These are phyloP conservation scores for Hypocreales sp. DNA, from an alignment of 2,329 filamentous ascomycete species.

Conservation along the genomic window DNA sequence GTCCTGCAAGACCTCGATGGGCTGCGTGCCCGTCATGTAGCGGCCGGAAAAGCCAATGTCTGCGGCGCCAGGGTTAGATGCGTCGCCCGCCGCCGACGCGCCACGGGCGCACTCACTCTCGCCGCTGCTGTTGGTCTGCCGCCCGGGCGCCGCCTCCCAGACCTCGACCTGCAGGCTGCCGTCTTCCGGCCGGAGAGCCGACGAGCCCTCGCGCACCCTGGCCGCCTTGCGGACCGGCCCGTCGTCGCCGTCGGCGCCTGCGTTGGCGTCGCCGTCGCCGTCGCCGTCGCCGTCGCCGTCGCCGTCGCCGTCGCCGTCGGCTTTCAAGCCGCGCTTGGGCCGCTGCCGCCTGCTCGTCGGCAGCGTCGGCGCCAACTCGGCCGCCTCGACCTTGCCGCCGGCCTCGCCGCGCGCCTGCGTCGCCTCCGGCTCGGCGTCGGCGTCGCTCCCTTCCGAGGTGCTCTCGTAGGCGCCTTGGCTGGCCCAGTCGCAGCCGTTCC, in stretches of 20 bases:
- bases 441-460: neutral
- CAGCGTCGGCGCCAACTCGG: neutral
- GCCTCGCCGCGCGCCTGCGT: neutral
- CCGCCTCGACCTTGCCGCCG: neutral
- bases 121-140: conserved; percentile 13
- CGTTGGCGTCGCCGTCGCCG: too few species aligned
- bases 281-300: too few species aligned
- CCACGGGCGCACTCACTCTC: conserved; percentile 17
- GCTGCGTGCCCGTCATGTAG: conserved; percentile 20
- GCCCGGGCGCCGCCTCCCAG: conserved; percentile 30
- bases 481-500: conserved; percentile 4
- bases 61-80: conserved; percentile 6
- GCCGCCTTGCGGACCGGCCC: too few species aligned
- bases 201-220: too few species aligned
- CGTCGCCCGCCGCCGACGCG: neutral
- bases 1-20: conserved; percentile 20
- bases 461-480: neutral
- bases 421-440: neutral
- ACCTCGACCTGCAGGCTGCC: conserved; percentile 18
- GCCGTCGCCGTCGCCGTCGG: too few species aligned
- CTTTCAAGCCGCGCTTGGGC: neutral
- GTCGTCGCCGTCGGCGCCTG: too few species aligned
- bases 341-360: neutral
- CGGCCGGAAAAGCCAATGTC: conserved; percentile 28
- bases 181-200: conserved; percentile 7